Percentiles rank a stretch among this genome's conserved stretches.
These are phyloP conservation scores for Talaromyces amestolkiae DNA, from an alignment of 2,329 filamentous ascomycete species.

Conservation along the genomic window DNA sequence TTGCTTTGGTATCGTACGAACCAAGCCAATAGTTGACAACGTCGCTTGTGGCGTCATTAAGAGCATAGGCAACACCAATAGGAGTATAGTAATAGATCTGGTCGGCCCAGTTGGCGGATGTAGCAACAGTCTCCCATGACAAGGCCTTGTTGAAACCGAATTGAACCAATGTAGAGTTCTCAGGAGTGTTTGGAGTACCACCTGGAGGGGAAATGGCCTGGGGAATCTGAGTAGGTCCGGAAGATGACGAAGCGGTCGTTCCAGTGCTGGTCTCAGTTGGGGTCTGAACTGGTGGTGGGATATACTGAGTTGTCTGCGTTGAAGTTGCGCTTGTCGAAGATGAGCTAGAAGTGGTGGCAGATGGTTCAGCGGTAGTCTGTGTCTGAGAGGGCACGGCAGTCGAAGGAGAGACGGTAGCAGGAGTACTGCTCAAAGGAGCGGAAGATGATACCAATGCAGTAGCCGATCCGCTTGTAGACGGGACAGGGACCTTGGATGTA, in stretches of 20 bases:
- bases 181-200: constrained; percentile 56
- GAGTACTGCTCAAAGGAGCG: not conserved
- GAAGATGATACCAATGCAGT: constrained; percentile 4
- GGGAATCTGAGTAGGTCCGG: constrained; percentile 64
- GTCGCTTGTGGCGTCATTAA: constrained; percentile 49
- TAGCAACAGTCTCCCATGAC: constrained; percentile 80
- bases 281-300: constrained; percentile 24
- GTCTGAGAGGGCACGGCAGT: constrained; percentile 19
- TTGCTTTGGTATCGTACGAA: constrained; percentile 68
- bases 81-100: constrained; percentile 85
- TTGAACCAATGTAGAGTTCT: constrained; percentile 71
- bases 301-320: constrained; percentile 20
- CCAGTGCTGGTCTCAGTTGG: constrained; percentile 26
- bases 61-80: constrained; percentile 64
- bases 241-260: constrained; percentile 41
- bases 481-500: not conserved
- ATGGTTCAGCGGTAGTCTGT: constrained; percentile 9
- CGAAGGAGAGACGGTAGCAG: not conserved
- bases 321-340: constrained; percentile 10
- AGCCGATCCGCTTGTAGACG: constrained; percentile 1
- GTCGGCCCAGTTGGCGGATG: constrained; percentile 66
- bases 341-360: constrained; percentile 1
- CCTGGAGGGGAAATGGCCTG: constrained; percentile 71
- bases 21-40: constrained; percentile 69
- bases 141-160: constrained; percentile 78